These are phyloP conservation scores for Cryptococcus depauperatus DNA, from an alignment of 1,284 basidiomycete genomes.

Conservation along the genomic window DNA sequence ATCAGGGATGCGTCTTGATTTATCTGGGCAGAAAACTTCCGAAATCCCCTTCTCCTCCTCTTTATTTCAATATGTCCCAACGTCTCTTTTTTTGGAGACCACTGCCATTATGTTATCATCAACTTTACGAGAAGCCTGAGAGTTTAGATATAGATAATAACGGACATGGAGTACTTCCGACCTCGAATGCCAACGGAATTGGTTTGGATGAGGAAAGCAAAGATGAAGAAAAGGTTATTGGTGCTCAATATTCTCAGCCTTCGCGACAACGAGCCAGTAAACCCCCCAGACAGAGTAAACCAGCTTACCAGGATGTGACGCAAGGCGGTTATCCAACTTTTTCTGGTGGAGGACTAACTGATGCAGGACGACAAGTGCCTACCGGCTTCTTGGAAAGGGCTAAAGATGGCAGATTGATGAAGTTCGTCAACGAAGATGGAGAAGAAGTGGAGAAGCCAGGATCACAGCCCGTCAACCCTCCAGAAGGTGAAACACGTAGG, in stretches of 20 bases:
- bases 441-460: neutral
- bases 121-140: conserved; percentile 4
- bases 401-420: conserved; percentile 11
- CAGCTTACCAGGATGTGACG: conserved; percentile 14
- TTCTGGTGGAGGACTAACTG: conserved; percentile 15
- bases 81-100: conserved; percentile 18
- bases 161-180: conserved; percentile 4
- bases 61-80: conserved; percentile 24
- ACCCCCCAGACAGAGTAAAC: too few relatives aligned
- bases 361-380: conserved; percentile 22
- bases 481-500: neutral
- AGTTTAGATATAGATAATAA: neutral
- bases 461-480: neutral
- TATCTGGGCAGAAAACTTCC: conserved; percentile 20
- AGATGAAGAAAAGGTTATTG: conserved; percentile 6
- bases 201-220: conserved; percentile 16
- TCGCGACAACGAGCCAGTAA: neutral
- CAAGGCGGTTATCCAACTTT: conserved; percentile 35
- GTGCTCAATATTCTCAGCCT: too few relatives aligned
- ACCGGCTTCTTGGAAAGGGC: conserved; percentile 18
- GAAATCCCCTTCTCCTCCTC: conserved; percentile 17
- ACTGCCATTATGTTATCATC: conserved; percentile 18
- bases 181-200: conserved; percentile 15
- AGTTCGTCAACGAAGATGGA: conserved; percentile 15
- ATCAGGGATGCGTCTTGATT: conserved; percentile 15